Conservation (phyloP, 371 early-diverging fungal genomes). For the Racocetra persica region DNA sequence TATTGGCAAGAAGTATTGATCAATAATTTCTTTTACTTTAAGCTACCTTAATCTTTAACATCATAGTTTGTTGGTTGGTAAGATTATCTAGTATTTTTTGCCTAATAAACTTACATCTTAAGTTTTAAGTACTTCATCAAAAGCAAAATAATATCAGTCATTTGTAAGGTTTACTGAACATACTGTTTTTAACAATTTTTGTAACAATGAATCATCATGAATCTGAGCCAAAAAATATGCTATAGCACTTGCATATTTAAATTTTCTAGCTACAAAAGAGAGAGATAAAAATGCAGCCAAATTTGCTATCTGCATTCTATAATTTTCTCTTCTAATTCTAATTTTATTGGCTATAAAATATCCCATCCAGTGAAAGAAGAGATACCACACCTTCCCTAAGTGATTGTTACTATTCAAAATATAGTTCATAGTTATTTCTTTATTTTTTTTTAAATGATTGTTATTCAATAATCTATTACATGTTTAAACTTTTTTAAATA, state of each 20-base stretch:
- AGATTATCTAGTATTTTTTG: constrained; percentile 1
- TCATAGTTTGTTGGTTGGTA: neutral
- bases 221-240: neutral
- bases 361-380: neutral
- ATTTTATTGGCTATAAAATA: neutral
- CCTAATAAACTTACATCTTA: neutral
- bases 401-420: constrained; percentile 15
- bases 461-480: neutral
- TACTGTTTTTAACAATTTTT: constrained; percentile 8
- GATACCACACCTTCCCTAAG: constrained; percentile 14
- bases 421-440: neutral
- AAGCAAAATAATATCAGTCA: neutral
- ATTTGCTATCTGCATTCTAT: constrained; percentile 30
- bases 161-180: constrained; percentile 13
- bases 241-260: neutral
- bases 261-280: neutral
- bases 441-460: constrained; percentile 10
- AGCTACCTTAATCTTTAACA: neutral
- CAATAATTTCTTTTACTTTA: neutral
- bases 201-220: neutral
- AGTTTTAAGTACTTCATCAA: constrained; percentile 16
- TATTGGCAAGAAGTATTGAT: neutral
- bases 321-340: constrained; percentile 21
- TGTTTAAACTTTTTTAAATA: neutral
- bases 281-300: constrained; percentile 9